These are phyloP conservation scores for Anisogramma anomala DNA, from an alignment of 2,329 filamentous ascomycete genomes.

Conservation along the genomic window DNA sequence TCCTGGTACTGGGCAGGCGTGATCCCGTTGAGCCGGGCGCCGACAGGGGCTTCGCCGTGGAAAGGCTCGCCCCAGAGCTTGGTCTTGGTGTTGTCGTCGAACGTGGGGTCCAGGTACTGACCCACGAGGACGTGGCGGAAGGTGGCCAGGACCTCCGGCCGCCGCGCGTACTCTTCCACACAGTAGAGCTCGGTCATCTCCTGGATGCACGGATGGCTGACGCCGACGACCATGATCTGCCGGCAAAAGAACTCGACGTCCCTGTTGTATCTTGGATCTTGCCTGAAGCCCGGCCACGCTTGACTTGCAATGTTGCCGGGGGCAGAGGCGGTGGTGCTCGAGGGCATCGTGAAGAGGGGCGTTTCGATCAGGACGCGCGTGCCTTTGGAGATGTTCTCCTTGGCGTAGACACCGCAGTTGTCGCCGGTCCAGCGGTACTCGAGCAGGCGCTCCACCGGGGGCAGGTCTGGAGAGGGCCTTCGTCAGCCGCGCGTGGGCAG, in stretches of 20 bases:
- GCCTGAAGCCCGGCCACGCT: not conserved
- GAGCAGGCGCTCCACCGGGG: no score
- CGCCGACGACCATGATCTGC: not conserved
- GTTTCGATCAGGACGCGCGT: slow-evolving; percentile 7
- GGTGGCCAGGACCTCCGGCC: not conserved
- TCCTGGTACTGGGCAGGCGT: not conserved
- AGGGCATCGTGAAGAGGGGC: slow-evolving; percentile 8
- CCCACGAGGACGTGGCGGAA: not conserved
- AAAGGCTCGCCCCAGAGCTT: not conserved
- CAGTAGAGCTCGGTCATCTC: not conserved
- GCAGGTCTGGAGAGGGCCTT: no score
- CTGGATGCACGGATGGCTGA: not conserved
- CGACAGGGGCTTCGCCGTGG: not conserved
- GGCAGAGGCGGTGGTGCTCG: not conserved
- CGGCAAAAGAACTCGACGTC: slow-evolving; percentile 7
- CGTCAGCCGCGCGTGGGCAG: no score
- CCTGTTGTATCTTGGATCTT: not conserved
- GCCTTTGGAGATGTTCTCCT: slow-evolving; percentile 4
- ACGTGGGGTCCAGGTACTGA: not conserved
- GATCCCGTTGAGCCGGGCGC: not conserved
- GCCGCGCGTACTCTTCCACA: not conserved
- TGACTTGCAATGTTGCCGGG: not conserved
- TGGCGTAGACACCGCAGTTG: slow-evolving; percentile 10
- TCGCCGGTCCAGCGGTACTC: no score
- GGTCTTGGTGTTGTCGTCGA: not conserved